Base-by-base conservation (phyloP, 2,329 filamentous ascomycete species). In the Neurospora crassa region DNA sequence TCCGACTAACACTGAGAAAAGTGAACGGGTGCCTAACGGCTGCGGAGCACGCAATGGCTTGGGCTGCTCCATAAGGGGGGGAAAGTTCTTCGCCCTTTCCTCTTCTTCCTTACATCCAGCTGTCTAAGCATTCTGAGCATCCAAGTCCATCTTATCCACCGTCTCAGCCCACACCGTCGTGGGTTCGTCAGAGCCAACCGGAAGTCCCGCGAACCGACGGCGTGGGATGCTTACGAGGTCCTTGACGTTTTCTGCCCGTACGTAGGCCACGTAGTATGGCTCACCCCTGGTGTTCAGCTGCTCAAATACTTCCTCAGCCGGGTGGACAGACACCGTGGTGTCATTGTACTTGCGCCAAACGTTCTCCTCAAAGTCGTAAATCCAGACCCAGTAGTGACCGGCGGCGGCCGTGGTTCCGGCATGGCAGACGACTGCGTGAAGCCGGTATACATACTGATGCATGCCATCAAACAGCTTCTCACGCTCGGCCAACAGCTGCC, bases 311-410 rank as follows among this genome's bases (percentile, higher is more conserved):
- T 97, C 92, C 68, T 91, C 84, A 8, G 87, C 87, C 37, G 89
- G 86, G 72, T 86, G 84, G 74, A 92, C 89, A 2, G 88, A 90
- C 34, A 99, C 94, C 18, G 86, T 86, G 70, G 91, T 91, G 77
- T 99, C 96, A 79, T 99, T 99, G 84, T 97, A 99, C 78, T 92
- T 93, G 71, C 94, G 90, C 94, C 96, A 99, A 24, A 94, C 84
- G 43, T 89, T 83, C 67, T 89, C 87, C 74, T 90, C 87, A 79
- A 97, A 97, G 82, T 98, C 96, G 78, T 90, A 92, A 74, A 99
- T 96, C 87, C 94, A 97, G 67, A 97, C 93, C 91, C 93, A 97
- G 82, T 98, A 99, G 80, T 99, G 96, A 0, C 96, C 96, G 67
- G 90, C 90, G 67, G 85, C 87, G 53, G 90, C 86, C 40, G 75